A percentile compares a stretch with the other conserved stretches of the same genome.
These are phyloP conservation scores for Eutrema heterophyllum DNA, from an alignment of 345 rosid species.

Conservation along the genomic window DNA sequence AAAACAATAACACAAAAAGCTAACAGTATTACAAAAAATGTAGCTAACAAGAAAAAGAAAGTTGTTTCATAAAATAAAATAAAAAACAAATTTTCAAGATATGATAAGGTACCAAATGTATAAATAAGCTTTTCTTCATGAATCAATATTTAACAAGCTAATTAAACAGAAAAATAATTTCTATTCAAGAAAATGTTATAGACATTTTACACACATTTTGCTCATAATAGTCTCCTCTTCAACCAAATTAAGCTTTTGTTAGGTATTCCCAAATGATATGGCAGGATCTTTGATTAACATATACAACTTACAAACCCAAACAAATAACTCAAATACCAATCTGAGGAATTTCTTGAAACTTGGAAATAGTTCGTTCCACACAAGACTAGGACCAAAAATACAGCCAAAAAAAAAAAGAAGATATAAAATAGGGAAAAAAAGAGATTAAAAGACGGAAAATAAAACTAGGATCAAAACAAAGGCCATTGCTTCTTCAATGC, in stretches of 20 bases:
- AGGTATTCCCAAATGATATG: background rate
- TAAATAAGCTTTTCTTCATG: background rate
- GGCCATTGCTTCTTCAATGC: conserved; percentile 3
- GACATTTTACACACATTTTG: background rate
- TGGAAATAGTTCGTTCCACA: conserved; percentile 20
- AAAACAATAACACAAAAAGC: background rate
- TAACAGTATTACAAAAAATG: background rate
- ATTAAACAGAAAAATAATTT: background rate
- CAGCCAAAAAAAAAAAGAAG: background rate
- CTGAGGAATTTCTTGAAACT: background rate
- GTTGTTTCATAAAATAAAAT: background rate
- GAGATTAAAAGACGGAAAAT: background rate
- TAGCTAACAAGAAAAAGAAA: background rate
- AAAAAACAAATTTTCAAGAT: too few relatives aligned
- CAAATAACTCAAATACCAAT: conserved; percentile 13
- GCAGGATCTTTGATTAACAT: conserved; percentile 5
- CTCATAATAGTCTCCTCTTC: background rate
- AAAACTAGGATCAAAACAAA: conserved; percentile 7
- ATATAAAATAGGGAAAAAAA: background rate
- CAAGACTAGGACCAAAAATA: background rate
- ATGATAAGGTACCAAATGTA: background rate
- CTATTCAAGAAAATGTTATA: background rate
- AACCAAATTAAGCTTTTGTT: background rate
- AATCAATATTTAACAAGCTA: background rate
- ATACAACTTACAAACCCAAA: conserved; percentile 15